Conservation (phyloP, 2,329 filamentous ascomycete genomes). For the Dothideomycetes sp. region DNA sequence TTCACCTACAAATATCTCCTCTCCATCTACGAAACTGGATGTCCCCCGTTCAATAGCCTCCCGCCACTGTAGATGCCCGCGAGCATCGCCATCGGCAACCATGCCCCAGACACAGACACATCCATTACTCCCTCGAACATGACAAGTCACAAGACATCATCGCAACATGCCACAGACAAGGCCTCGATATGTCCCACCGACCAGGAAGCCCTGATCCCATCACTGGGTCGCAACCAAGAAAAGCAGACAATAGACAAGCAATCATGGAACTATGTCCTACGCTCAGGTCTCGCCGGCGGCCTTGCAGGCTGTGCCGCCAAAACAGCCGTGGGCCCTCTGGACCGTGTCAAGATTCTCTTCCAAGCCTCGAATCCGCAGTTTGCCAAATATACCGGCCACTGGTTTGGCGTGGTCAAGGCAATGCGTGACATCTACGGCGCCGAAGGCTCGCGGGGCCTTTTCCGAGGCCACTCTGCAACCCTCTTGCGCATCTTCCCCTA, state of each 20-base stretch:
- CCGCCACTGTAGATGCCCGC: slow-evolving; percentile 25
- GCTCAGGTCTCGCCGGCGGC: slow-evolving; percentile 78
- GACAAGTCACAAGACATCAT: slow-evolving; percentile 10
- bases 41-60: not conserved
- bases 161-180: slow-evolving; percentile 10
- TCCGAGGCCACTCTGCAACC: slow-evolving; percentile 89
- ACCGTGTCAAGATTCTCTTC: slow-evolving; percentile 97
- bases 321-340: slow-evolving; percentile 87
- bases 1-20: no score
- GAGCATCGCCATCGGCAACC: slow-evolving; percentile 20
- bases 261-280: slow-evolving; percentile 72
- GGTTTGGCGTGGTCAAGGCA: slow-evolving; percentile 71
- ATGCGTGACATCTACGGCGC: slow-evolving; percentile 71
- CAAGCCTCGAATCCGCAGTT: slow-evolving; percentile 92
- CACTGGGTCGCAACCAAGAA: slow-evolving; percentile 23
- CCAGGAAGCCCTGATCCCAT: slow-evolving; percentile 39
- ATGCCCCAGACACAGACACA: slow-evolving; percentile 17
- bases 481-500: slow-evolving; percentile 93
- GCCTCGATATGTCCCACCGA: slow-evolving; percentile 40
- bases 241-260: slow-evolving; percentile 53
- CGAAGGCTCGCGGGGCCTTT: slow-evolving; percentile 68
- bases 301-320: slow-evolving; percentile 89
- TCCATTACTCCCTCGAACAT: slow-evolving; percentile 16
- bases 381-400: slow-evolving; percentile 81
- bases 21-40: no score